phyloP scores from a whole-genome alignment of 2,329 filamentous ascomycete genomes.

The Lasiodiplodia gonubiensis region DNA sequence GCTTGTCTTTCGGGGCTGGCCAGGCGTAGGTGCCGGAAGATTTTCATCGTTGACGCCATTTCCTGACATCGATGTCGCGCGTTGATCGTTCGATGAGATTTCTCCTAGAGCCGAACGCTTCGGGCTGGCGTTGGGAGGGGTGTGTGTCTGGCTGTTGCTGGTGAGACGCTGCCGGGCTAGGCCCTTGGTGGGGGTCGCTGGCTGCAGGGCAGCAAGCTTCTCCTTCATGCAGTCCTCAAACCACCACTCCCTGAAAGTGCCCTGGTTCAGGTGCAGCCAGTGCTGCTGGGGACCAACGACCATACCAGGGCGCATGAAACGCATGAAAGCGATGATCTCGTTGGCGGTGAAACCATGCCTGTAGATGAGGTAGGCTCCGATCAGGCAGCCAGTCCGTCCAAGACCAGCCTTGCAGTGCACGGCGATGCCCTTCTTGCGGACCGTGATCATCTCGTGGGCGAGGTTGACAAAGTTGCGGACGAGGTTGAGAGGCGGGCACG shows the following conservation, averaged over 20 bases:
- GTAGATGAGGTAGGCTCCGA: slow-evolving; percentile 97
- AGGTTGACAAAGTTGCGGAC: slow-evolving; percentile 94
- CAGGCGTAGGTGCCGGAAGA: slow-evolving; percentile 91
- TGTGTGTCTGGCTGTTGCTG: slow-evolving; percentile 74
- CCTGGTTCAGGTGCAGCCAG: slow-evolving; percentile 97
- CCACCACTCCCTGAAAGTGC: slow-evolving; percentile 98
- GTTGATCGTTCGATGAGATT: slow-evolving; percentile 78
- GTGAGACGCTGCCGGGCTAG: slow-evolving; percentile 56
- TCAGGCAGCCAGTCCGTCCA: slow-evolving; percentile 92
- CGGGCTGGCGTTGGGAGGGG: slow-evolving; percentile 79
- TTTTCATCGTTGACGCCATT: slow-evolving; percentile 82
- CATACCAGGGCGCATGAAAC: slow-evolving; percentile 99
- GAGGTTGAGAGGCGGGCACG: slow-evolving; percentile 85
- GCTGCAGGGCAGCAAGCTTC: slow-evolving; percentile 70
- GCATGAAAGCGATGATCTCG: slow-evolving; percentile 96
- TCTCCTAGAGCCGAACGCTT: slow-evolving; percentile 90
- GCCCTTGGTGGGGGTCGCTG: slow-evolving; percentile 64
- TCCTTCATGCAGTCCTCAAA: slow-evolving; percentile 78
- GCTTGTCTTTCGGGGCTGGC: slow-evolving; percentile 89
- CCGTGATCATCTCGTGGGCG: slow-evolving; percentile 90
- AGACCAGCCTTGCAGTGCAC: slow-evolving; percentile 99
- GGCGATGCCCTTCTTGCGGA: slow-evolving; percentile 89
- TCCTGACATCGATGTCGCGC: slow-evolving; percentile 51
- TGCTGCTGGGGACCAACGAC: slow-evolving; percentile 98
- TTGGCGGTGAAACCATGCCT: slow-evolving; percentile 96